Conservation (phyloP, 2,329 filamentous ascomycete genomes). For the Aspergillus novoparasiticus region DNA sequence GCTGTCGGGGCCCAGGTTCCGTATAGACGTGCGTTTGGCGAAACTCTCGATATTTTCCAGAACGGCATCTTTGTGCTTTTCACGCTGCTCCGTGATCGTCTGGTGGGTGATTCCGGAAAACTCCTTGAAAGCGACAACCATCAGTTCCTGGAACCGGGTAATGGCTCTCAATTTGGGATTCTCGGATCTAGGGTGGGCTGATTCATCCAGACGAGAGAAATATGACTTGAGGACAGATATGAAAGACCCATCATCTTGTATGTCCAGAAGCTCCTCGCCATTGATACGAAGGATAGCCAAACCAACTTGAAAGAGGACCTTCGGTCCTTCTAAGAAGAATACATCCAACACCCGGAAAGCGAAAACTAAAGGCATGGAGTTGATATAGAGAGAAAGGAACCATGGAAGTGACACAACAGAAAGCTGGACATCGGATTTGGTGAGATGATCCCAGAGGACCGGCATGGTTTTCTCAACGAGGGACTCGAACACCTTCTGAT, state of each 20-base stretch:
- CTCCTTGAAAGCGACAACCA: constrained; percentile 99
- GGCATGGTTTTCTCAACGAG: constrained; percentile 99
- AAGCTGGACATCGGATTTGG: constrained; percentile 93
- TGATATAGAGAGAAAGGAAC: constrained; percentile 98
- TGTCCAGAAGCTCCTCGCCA: constrained; percentile 91
- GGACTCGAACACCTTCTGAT: constrained; percentile 96
- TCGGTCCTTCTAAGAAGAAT: constrained; percentile 96
- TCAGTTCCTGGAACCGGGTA: constrained; percentile 94
- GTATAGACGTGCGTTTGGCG: constrained; percentile 92
- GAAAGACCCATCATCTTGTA: constrained; percentile 91
- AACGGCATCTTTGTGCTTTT: constrained; percentile 92
- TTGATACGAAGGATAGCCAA: constrained; percentile 97
- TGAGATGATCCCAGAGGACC: constrained; percentile 96
- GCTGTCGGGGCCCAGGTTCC: constrained; percentile 93
- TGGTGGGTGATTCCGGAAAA: constrained; percentile 94
- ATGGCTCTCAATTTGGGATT: constrained; percentile 93
- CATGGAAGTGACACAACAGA: constrained; percentile 96
- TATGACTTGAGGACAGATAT: constrained; percentile 96
- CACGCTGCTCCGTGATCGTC: constrained; percentile 83
- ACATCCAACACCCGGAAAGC: constrained; percentile 96
- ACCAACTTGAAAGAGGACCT: constrained; percentile 95
- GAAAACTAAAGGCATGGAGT: constrained; percentile 98
- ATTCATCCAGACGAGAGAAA: constrained; percentile 90
- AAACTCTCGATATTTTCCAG: constrained; percentile 96
- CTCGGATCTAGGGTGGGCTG: constrained; percentile 91